Evolutionary conservation across 495 filamentous ascomycete genomes (phyloP).

Genomic region (Astrothelium macrocarpum): DNA sequence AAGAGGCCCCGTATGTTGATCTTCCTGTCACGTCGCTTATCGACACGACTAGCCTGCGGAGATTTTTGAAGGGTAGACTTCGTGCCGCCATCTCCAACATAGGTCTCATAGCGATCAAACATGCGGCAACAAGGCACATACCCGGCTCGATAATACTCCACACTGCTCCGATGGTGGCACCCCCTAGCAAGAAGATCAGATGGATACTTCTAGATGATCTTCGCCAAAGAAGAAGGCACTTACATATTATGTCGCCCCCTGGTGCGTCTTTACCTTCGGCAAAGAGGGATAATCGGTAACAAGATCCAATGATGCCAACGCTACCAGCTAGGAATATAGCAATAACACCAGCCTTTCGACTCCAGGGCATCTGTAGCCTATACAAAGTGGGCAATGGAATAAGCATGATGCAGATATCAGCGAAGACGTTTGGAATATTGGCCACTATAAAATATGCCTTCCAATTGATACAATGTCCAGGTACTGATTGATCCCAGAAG

Average conservation of each 20-base stretch:
- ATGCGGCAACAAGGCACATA: background rate
- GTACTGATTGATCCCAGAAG: background rate
- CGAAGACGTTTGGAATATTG: background rate
- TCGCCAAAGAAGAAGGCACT: background rate
- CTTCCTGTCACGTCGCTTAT: no score
- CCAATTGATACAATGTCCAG: background rate
- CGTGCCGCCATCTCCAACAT: background rate
- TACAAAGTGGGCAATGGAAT: background rate
- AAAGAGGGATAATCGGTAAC: background rate
- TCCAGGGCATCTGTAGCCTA: background rate
- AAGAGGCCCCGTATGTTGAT: no score
- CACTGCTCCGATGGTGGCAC: no score
- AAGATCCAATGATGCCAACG: background rate
- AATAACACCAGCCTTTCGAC: background rate
- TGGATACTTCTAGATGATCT: background rate
- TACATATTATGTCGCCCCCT: background rate
- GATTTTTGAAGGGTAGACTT: no score
- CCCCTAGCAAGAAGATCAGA: no score
- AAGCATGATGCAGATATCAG: background rate
- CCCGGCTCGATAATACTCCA: background rate
- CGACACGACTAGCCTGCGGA: no score
- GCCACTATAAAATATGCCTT: background rate
- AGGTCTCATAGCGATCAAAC: constrained; percentile 6
- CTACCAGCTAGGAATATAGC: background rate
- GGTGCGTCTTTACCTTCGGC: background rate